Percentiles rank a stretch among this genome's conserved stretches.
These are phyloP conservation scores for Pseudonitzschia delicatissima DNA, from an alignment of 108 stramenopile species.

Conservation along the genomic window DNA sequence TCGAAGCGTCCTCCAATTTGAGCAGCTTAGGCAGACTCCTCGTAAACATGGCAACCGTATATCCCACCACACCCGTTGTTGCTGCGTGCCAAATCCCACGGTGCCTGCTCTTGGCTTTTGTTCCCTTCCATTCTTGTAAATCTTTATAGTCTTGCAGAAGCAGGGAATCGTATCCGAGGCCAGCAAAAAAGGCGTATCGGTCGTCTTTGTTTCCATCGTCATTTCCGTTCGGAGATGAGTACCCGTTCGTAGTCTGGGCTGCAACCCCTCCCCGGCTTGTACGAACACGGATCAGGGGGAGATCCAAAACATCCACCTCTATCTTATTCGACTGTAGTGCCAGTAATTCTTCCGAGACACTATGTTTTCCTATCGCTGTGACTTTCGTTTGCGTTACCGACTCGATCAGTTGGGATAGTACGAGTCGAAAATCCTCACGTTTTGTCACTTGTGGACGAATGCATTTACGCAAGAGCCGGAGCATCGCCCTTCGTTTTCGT, in stretches of 20 bases:
- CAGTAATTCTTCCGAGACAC: too few relatives aligned
- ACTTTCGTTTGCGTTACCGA: too few relatives aligned
- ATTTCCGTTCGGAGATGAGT: background rate
- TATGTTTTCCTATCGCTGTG: too few relatives aligned
- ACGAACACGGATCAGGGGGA: constrained; percentile 59
- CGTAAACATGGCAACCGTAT: constrained; percentile 57
- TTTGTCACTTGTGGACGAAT: background rate
- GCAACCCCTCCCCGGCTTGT: background rate
- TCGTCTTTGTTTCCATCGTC: constrained; percentile 5
- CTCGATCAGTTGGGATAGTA: background rate
- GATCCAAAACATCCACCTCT: constrained; percentile 43
- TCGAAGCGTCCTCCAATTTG: constrained; percentile 29
- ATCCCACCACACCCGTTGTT: constrained; percentile 51
- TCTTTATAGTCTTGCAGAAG: constrained; percentile 67
- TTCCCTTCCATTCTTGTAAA: constrained; percentile 51
- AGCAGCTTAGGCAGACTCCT: constrained; percentile 59
- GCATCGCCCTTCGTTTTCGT: background rate
- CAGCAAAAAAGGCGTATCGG: constrained; percentile 49
- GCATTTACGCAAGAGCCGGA: background rate
- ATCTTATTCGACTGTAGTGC: too few relatives aligned
- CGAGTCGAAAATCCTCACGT: background rate
- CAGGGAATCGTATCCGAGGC: constrained; percentile 65
- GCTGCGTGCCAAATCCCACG: background rate
- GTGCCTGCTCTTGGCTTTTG: background rate
- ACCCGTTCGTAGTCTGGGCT: background rate